Evolutionary conservation across 2,329 filamentous ascomycete species (phyloP), one percentile per base, ranked within the genome.

Genomic region (Cladosporium sp.): DNA sequence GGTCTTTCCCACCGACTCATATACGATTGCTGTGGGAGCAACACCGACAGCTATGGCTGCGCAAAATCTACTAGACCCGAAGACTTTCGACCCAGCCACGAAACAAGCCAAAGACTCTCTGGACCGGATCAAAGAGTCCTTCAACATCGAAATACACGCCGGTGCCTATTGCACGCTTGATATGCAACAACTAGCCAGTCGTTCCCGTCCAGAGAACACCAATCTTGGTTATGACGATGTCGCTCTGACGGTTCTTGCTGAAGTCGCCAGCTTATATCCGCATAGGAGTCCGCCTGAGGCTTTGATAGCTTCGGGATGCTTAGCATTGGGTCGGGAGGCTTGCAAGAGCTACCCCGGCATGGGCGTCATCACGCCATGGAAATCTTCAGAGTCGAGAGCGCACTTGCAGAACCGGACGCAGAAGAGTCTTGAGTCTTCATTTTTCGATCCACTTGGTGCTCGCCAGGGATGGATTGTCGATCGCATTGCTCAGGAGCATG

Each of bases 401-500:
- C 22, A 27, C 5, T n/a, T 27, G 22, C 22, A 59, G 19, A 51
- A 27, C 22, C 5, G 22, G 5, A 27, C 22, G 9, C 4, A 27
- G 22, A 9, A 27, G 4, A 4, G 9, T 27, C 22, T 9, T 27
- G 22, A 27, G 22, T 9, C 22, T 9, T 27, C 22, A 27, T 9
- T 59, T 20, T 68, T 65, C 44, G 62, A 68, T 52, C 60, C 63
- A 7, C 61, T 73, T 6, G 70, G 72, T 12, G 65, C 67, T 9
- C 59, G 60, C 44, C 71, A 68, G n/a, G 72, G 77, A 1, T 88
- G 87, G 84, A 78, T 86, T 57, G 81, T 92, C 1, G 82, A 79
- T n/a, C 77, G 81, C 24, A 79, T 91, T 52, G 85, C 83, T 56
- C 88, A 92, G 69, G 88, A 93, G 69, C 88, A 92, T 68, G 86